Evolutionary conservation across 2,329 filamentous ascomycete genomes (phyloP).

Genomic region (Neurospora crassa): DNA sequence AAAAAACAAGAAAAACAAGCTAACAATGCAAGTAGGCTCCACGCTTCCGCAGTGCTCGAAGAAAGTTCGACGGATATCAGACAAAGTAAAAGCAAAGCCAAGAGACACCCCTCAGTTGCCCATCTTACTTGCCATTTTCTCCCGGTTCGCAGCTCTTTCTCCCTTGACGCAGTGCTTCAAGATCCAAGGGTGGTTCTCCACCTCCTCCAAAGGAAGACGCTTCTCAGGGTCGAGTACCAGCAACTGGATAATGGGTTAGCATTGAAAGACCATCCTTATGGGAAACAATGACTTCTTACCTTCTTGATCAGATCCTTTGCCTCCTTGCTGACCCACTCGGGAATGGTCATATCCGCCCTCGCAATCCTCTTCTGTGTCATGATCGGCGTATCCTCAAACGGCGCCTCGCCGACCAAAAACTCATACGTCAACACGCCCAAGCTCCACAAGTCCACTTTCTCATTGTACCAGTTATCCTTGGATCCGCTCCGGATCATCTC

Average conservation of each 20-base stretch:
- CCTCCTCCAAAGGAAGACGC: slow-evolving; percentile 79
- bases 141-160: slow-evolving; percentile 42
- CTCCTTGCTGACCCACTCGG: slow-evolving; percentile 81
- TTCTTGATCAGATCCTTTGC: slow-evolving; percentile 87
- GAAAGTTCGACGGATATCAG: background rate
- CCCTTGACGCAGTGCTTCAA: slow-evolving; percentile 79
- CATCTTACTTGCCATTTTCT: slow-evolving; percentile 23
- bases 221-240: slow-evolving; percentile 91
- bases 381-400: slow-evolving; percentile 89
- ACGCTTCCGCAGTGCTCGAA: background rate
- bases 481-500: slow-evolving; percentile 87
- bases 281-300: slow-evolving; percentile 35
- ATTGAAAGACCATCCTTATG: background rate
- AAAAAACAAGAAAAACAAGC: background rate
- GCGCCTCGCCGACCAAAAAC: slow-evolving; percentile 90
- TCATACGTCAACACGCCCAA: slow-evolving; percentile 93
- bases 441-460: slow-evolving; percentile 96
- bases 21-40: background rate
- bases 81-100: background rate
- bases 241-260: slow-evolving; percentile 39
- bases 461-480: slow-evolving; percentile 80
- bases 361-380: slow-evolving; percentile 91
- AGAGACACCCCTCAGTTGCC: background rate
- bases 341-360: slow-evolving; percentile 84
- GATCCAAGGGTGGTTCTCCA: slow-evolving; percentile 91